phyloP scores from a whole-genome alignment of 139 green algal genomes.

The Pleodorina starrii region DNA sequence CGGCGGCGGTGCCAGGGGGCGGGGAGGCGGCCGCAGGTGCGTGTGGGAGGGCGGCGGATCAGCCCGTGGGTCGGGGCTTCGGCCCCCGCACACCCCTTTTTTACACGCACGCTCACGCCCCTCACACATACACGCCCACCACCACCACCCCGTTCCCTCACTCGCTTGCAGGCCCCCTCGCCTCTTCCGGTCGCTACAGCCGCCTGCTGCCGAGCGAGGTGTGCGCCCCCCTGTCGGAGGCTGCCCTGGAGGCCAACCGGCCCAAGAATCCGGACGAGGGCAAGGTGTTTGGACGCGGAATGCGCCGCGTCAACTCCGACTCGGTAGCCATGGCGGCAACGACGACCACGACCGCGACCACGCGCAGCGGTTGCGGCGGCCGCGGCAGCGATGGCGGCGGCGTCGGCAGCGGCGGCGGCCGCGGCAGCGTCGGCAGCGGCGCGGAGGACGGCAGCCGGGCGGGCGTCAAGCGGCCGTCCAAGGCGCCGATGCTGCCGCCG shows the following conservation, averaged over 20 bases:
- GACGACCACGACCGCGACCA: too few species aligned
- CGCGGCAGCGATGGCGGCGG: background rate
- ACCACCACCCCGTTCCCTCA: too few species aligned
- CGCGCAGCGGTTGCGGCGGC: background rate
- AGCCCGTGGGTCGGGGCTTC: too few species aligned
- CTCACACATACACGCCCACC: too few species aligned
- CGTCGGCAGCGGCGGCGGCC: background rate
- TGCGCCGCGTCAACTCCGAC: slow-evolving; percentile 55
- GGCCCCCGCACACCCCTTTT: too few species aligned
- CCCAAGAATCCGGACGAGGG: slow-evolving; percentile 59
- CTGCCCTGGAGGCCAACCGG: slow-evolving; percentile 19
- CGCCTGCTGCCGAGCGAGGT: background rate
- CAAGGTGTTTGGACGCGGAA: slow-evolving; percentile 73
- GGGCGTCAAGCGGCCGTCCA: background rate
- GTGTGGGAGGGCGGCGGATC: too few species aligned
- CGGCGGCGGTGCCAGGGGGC: background rate
- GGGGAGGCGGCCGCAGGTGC: background rate
- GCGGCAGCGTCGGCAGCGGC: background rate
- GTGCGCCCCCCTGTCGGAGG: background rate
- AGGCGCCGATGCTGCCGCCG: too few species aligned
- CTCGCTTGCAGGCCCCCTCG: too few species aligned
- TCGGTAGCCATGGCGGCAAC: background rate
- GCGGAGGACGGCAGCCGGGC: background rate
- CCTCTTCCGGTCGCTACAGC: background rate
- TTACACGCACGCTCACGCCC: too few species aligned